A percentile compares a stretch with the other conserved stretches of the same genome.
phyloP scores from a whole-genome alignment of 2,329 filamentous ascomycete species.

The Didymella glomerata region DNA sequence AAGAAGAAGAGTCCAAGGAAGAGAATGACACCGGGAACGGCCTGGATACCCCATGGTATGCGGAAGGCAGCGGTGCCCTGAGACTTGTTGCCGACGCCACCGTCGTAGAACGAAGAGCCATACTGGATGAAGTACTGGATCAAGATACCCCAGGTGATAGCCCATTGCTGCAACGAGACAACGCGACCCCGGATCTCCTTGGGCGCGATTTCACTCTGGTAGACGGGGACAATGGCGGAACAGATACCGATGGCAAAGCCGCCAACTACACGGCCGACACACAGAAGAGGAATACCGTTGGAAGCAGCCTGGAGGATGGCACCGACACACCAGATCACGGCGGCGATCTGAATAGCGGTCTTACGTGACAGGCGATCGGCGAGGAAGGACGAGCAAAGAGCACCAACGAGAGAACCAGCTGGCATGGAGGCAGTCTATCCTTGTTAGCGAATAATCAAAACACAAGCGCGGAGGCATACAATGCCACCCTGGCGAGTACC shows the following conservation, averaged over 20 bases:
- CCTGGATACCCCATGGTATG: conserved; percentile 56
- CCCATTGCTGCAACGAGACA: conserved; percentile 73
- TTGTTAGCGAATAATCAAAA: background rate
- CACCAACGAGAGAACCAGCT: conserved; percentile 59
- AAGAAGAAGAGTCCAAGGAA: conserved; percentile 54
- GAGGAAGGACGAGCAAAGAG: conserved; percentile 57
- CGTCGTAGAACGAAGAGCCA: conserved; percentile 64
- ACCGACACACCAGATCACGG: conserved; percentile 59
- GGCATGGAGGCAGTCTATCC: conserved; percentile 57
- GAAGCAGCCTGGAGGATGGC: conserved; percentile 50
- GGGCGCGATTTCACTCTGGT: conserved; percentile 82
- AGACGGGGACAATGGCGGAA: conserved; percentile 91
- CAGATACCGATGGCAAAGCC: conserved; percentile 87
- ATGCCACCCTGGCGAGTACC: conserved; percentile 54
- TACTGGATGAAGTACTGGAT: conserved; percentile 75
- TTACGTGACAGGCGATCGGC: conserved; percentile 57
- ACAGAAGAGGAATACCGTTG: conserved; percentile 54
- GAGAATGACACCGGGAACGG: conserved; percentile 52
- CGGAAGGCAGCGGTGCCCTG: conserved; percentile 56
- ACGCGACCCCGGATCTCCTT: conserved; percentile 63
- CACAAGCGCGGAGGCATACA: conserved; percentile 44
- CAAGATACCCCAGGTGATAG: conserved; percentile 75
- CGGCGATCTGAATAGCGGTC: conserved; percentile 55
- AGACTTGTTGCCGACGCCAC: conserved; percentile 49
- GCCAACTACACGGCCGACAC: conserved; percentile 73